Percentiles rank a stretch among this genome's conserved stretches.
Conservation (phyloP, 805 yeast genomes). For the Trichomonascus vanleenenianus region DNA sequence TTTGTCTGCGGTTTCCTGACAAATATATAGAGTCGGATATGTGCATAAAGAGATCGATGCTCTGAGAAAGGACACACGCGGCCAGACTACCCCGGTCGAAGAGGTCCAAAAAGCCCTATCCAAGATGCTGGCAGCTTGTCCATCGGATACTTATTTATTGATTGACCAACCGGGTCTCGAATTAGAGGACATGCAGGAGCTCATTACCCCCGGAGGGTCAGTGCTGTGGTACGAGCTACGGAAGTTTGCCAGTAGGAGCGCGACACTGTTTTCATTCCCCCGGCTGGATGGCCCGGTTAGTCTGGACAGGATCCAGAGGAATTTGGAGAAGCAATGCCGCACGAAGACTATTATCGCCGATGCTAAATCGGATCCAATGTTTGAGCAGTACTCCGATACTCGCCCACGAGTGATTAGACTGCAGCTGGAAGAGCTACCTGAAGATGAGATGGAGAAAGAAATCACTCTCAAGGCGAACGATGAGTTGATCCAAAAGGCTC, state of each 20-base stretch:
- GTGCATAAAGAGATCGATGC: conserved; percentile 13
- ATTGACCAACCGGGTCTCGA: conserved; percentile 48
- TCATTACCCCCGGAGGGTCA: conserved; percentile 5
- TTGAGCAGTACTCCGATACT: conserved; percentile 46
- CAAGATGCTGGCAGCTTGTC: conserved; percentile 34
- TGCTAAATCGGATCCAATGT: conserved; percentile 22
- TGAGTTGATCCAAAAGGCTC: conserved; percentile 42
- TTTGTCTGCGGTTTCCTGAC: background rate
- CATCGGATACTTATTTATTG: conserved; percentile 46
- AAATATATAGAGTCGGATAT: conserved; percentile 8
- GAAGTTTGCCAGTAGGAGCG: conserved; percentile 13
- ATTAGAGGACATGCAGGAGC: conserved; percentile 37
- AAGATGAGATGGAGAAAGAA: conserved; percentile 25
- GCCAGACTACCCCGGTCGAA: conserved; percentile 9
- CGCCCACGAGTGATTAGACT: conserved; percentile 50
- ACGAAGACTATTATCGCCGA: conserved; percentile 36
- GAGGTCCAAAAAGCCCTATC: conserved; percentile 19
- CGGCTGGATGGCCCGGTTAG: conserved; percentile 28
- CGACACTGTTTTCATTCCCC: conserved; percentile 22
- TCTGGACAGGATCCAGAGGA: conserved; percentile 35
- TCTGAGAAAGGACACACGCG: conserved; percentile 12
- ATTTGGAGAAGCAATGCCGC: conserved; percentile 40
- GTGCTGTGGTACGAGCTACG: conserved; percentile 16
- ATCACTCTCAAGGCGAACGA: conserved; percentile 36
- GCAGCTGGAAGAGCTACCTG: conserved; percentile 42